Base-by-base conservation (phyloP, 805 yeast species). In the Candida ovalis region DNA sequence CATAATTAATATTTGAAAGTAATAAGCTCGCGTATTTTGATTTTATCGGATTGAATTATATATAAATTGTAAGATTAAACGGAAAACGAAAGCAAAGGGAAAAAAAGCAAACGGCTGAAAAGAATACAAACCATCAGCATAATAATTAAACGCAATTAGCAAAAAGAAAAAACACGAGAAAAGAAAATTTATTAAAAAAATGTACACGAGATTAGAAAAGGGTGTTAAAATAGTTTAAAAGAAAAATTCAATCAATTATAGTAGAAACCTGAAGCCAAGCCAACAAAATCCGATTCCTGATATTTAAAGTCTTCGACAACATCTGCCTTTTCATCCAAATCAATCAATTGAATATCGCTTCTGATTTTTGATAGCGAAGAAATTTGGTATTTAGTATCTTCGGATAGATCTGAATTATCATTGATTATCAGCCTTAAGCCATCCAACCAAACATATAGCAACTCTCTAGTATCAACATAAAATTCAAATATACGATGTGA, bases 391-490 rank as follows among this genome's bases (percentile, higher is more conserved):
- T 64, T 63, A 6, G 83, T 71, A 18, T 73, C 79, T 0, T 59
- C 61, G 1, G 82, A 75, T 17, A 76, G 52, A 32, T 59, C 66
- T 21, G 56, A 61, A 44, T 58, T 71, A 15, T 59, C 56, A 45
- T 72, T 70, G 19, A 74, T 68, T 32, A 80, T 59, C 60, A 81
- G 67, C 57, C 79, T 80, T 46, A 88, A 63, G 0, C 95, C 96
- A 66, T 88, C 96, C 32, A 84, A 68, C 95, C 95, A 88, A 7
- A 82, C 78, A 46, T 77, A 79, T 39, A 84, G 80, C 43, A 80
- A 75, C 42, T 84, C 88, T 53, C 77, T 76, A 1, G 88, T 83
- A 49, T 86, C 91, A 13, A 87, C 78, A 60, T 76, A 87, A 57
- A 87, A 84, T n/a, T 73, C 63, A 47, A 87, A 71, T 10, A 81